Base-by-base conservation (phyloP, 345 rosid genomes). In the Euphorbia lathyris region DNA sequence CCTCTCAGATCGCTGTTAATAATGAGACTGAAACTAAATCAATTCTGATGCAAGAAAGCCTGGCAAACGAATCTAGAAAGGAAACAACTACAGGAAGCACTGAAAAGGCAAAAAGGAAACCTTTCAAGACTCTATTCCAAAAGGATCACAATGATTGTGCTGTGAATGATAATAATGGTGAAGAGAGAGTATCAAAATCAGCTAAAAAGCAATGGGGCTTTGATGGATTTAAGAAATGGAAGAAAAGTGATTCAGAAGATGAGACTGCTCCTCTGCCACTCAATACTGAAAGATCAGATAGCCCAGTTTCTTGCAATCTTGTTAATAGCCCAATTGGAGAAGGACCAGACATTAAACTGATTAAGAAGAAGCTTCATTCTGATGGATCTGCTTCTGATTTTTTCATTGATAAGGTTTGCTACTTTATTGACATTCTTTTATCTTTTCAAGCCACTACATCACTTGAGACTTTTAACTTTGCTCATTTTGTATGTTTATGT, bases 331-430 rank as follows among this genome's bases (percentile, higher is more conserved):
- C 82, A 6, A 72, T 86, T 0, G 87, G 92, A 42, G 92, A 82
- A 62, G 92, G 92, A 27, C 90, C 92, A 0, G 83, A 87, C 69
- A 86, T 86, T 5, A 90, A 79, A 74, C 83, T 79, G 73, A 86
- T 90, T 5, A 90, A 90, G 82, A 85, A 53, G 71, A 87, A 86
- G 79, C 73, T 86, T 69, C 89, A 79, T 71, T 81, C 96, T 13
- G 72, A 84, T 74, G 92, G 90, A 30, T 76, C 89, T 69, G 78
- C 89, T 38, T 86, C 96, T 1, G 90, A 89, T 83, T 89, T 87
- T 74, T 89, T 87, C 82, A 79, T 87, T 26, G 96, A 87, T 19
- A 89, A 89, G 89, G 96, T 89, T 65, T 19, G 5, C 1, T 63
- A 34, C 62, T 45, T n/a, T n/a, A n/a, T n/a, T 23, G 3, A 36